A percentile compares a stretch with the other conserved stretches of the same genome.
phyloP scores from a whole-genome alignment of 768 basidiomycete genomes.

The Naganishia friedmannii region DNA sequence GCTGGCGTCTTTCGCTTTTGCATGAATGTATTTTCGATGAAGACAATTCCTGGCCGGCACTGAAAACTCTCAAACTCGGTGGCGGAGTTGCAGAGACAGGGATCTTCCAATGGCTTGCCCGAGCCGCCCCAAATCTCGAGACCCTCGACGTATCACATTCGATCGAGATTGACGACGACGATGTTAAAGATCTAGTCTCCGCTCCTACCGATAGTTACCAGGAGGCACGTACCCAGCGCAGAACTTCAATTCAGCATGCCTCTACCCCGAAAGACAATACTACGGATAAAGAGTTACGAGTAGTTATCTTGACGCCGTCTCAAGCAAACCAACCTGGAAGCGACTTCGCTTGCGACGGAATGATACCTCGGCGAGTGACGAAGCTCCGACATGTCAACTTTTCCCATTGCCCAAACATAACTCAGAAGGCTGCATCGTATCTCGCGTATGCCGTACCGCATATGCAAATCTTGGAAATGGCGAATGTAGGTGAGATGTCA shows the following conservation, averaged over 20 bases:
- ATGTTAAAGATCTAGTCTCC: conserved; percentile 20
- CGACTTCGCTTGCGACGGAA: conserved; percentile 14
- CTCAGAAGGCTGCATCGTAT: conserved; percentile 71
- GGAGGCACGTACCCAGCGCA: neutral
- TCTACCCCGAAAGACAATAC: neutral
- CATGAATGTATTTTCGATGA: neutral
- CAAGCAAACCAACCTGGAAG: conserved; percentile 17
- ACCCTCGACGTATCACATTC: conserved; percentile 63
- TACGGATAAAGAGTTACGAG: neutral
- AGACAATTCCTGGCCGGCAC: conserved; percentile 9
- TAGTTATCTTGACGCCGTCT: conserved; percentile 10
- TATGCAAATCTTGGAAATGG: conserved; percentile 75
- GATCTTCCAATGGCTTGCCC: neutral
- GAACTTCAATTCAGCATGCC: neutral
- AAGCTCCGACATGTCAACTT: conserved; percentile 69
- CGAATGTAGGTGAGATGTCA: conserved; percentile 65
- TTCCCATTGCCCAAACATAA: conserved; percentile 67
- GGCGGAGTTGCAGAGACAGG: neutral
- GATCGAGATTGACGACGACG: conserved; percentile 7
- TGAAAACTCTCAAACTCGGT: neutral
- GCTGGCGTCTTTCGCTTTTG: neutral
- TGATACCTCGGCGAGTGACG: conserved; percentile 62
- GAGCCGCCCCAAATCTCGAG: conserved; percentile 45
- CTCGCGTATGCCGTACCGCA: conserved; percentile 70
- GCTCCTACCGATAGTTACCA: neutral